These are phyloP conservation scores for Naganishia onofrii DNA, from an alignment of 768 basidiomycete species.

Conservation along the genomic window DNA sequence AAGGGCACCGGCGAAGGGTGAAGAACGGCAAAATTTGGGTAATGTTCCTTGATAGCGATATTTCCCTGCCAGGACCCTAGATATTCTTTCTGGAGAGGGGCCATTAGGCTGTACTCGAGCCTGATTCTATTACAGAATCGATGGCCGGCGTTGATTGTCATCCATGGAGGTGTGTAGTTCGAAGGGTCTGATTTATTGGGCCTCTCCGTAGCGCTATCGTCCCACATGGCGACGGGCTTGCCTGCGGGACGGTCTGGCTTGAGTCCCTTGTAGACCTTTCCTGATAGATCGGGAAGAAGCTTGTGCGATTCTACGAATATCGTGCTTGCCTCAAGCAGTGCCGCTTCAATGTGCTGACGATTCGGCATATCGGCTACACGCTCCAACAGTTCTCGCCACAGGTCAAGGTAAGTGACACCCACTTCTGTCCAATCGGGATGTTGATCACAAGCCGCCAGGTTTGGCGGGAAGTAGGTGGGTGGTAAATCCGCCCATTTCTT, in stretches of 20 bases:
- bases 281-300: not conserved
- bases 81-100: not conserved
- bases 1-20: not conserved
- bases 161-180: not conserved
- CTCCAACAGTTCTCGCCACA: not conserved
- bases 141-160: not conserved
- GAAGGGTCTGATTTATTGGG: not conserved
- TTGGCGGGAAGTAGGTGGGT: not conserved
- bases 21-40: not conserved
- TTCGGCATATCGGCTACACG: not conserved
- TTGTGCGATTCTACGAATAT: not conserved
- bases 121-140: not conserved
- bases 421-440: not conserved
- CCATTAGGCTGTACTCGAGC: not conserved
- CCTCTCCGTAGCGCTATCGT: not conserved
- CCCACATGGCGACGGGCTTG: not conserved
- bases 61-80: not conserved
- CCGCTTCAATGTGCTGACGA: not conserved
- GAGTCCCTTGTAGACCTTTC: not conserved
- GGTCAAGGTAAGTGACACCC: not conserved
- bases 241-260: not conserved
- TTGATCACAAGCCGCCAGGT: not conserved
- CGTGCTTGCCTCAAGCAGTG: too few relatives aligned
- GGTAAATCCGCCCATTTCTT: not conserved
- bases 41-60: not conserved